Base-by-base conservation (phyloP, 2,329 filamentous ascomycete genomes). In the Moelleriella libera region DNA sequence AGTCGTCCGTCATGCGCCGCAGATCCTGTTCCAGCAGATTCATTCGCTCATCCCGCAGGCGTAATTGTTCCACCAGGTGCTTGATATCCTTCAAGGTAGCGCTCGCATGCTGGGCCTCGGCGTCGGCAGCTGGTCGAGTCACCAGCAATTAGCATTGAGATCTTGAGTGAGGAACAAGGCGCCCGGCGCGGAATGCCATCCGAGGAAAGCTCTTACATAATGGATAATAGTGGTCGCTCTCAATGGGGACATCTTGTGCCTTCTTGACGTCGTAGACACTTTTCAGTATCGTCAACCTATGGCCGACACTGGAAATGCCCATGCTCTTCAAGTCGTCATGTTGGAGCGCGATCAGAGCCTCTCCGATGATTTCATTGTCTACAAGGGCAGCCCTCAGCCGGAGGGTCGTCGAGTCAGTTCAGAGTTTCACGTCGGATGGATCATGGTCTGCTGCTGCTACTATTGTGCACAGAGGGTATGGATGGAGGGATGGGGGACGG, bases 231-330 rank as follows among this genome's bases (percentile, higher is more conserved):
- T 97, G 87, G 58, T 96, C 90, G 51, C 83, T 82, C 60, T 97
- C 90, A 57, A 96, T 78, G 12, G 87, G 84, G 50, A 97, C 79
- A 57, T 94, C 88, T 60, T 96, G 89, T 53, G 88, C 88, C 63
- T 90, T 83, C 69, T 98, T 98, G 60, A 92, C 83, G 60, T 97
- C 89, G 68, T 96, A 97, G 47, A 97, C 88, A 58, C 82, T 89
- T 69, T 96, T 97, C 49, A 98, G 75, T 49, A 98, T 94, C 28
- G 88, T 94, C 57, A 98, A 73, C 50, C 92, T 83, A 68, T 98
- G 92, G 41, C 92, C 92, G 44, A 96, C 88, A 67, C 90, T 97
- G 52, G 74, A 72, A 53, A 98, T 85, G 44, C 89, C 89, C 82
- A 97, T 90, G 61, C 94, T 88, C 66, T 94, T 95, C 57, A 98